Percentiles rank a stretch among this genome's conserved stretches.
These are phyloP conservation scores for Flaveria sonorensis DNA, from an alignment of 129 eudicot species.

Conservation along the genomic window DNA sequence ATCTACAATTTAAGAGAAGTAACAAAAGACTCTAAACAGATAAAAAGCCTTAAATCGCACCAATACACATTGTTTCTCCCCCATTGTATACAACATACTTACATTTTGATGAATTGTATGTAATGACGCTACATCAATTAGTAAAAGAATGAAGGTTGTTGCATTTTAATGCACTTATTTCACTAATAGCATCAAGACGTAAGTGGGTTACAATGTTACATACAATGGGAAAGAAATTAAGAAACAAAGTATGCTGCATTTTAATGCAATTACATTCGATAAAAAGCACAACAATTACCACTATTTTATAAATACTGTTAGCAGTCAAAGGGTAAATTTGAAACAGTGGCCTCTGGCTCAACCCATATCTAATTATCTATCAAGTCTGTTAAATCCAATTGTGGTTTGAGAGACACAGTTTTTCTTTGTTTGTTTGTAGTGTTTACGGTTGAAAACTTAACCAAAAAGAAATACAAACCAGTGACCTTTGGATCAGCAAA, in stretches of 20 bases:
- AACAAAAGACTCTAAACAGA: not conserved
- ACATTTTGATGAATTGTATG: not conserved
- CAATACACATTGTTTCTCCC: not conserved
- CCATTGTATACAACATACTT: constrained; percentile 6
- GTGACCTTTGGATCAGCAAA: not conserved
- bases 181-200: not conserved
- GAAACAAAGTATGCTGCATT: not conserved
- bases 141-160: not conserved
- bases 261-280: not conserved
- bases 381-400: constrained; percentile 1
- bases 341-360: not conserved
- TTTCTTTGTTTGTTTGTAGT: not conserved
- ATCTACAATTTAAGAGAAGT: not conserved
- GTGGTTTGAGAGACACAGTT: not conserved
- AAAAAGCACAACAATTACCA: not conserved
- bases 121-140: not conserved
- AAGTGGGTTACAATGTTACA: not conserved
- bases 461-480: not conserved
- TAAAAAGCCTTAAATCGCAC: not conserved
- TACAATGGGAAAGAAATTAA: not conserved
- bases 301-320: not conserved
- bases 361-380: not conserved
- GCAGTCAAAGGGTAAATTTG: not conserved
- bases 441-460: not conserved
- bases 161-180: not conserved